Base-by-base conservation (phyloP, 1,284 basidiomycete species). In the Athelia sp. region DNA sequence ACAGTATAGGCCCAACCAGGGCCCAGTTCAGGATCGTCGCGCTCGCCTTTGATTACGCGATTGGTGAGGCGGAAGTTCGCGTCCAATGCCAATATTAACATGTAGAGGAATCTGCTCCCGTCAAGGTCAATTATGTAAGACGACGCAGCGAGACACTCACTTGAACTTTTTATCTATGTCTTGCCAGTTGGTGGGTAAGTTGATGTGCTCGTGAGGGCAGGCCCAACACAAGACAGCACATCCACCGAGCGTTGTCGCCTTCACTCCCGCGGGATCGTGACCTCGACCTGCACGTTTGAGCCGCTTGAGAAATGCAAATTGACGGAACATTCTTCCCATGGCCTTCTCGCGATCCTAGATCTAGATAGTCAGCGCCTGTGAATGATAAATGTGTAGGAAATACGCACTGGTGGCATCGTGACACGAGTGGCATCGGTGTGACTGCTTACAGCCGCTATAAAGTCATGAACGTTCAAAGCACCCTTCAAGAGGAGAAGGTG, bases 171-270 rank as follows among this genome's bases (percentile, higher is more conserved):
- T n/a, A 40, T 40, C 36, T n/a, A 40, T n/a, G 15, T 40, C 36
- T 9, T 21, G 19, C 58, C 58, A 58, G 17, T 47, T 35, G 3
- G 17, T 19, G 2, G 53, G 53, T 2, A 60, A 17, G 45, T 61
- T 61, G 19, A 56, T 50, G 3, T 40, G 47, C 13, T 52, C 52
- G 14, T 57, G 46, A 4, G 57, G 59, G 35, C 59, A 61, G 2
- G 55, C 56, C 14, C 51, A 52, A 36, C 56, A 59, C 9, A 22
- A 49, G 3, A 58, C 32, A n/a, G 58, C 48, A 19, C 50, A 34
- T 26, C 44, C 51, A 11, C 58, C 58, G 10, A 34, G 44, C 4
- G 4, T 17, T 10, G 56, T 55, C 4, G 38, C 56, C 3, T 19
- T 19, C 13, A 58, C 45, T 8, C 56, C 51, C 10, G 18, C 24